Percentiles rank a stretch among this genome's conserved stretches.
These are phyloP conservation scores for Cladosporium cucumerinum DNA, from an alignment of 2,329 filamentous ascomycete species.

Conservation along the genomic window DNA sequence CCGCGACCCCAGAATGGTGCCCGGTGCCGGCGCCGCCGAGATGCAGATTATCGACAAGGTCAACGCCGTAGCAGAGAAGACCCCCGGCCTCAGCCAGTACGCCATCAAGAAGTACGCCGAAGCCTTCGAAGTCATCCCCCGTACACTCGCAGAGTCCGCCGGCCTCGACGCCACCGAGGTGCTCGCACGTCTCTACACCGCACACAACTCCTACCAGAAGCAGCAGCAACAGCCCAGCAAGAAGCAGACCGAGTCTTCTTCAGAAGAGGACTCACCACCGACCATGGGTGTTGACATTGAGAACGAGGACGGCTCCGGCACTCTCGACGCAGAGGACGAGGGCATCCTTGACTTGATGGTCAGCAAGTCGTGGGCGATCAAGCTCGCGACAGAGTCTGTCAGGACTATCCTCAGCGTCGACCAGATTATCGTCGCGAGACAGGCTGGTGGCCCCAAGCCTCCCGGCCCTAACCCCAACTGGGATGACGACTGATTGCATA, in stretches of 20 bases:
- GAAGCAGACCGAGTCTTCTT: slow-evolving; percentile 35
- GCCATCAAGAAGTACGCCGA: slow-evolving; percentile 97
- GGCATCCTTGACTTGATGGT: slow-evolving; percentile 90
- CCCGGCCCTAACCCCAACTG: slow-evolving; percentile 85
- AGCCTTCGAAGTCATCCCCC: slow-evolving; percentile 94
- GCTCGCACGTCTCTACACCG: slow-evolving; percentile 84
- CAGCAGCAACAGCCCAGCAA: slow-evolving; percentile 12
- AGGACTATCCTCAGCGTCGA: slow-evolving; percentile 93
- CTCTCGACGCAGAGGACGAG: slow-evolving; percentile 78
- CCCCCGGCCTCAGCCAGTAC: slow-evolving; percentile 87
- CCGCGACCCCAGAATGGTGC: slow-evolving; percentile 83
- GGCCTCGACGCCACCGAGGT: slow-evolving; percentile 97
- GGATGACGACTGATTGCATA: slow-evolving; percentile 55
- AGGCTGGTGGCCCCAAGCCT: slow-evolving; percentile 95
- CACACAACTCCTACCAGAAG: slow-evolving; percentile 53
- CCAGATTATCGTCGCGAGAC: slow-evolving; percentile 97
- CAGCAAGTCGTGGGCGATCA: slow-evolving; percentile 94
- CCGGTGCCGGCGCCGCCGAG: slow-evolving; percentile 91
- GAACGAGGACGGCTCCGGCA: slow-evolving; percentile 76
- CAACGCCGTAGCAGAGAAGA: slow-evolving; percentile 86
- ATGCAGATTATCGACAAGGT: slow-evolving; percentile 91
- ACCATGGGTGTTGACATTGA: slow-evolving; percentile 93
- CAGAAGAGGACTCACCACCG: slow-evolving; percentile 73
- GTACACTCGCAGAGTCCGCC: slow-evolving; percentile 89
- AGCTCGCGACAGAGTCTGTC: slow-evolving; percentile 90